Evolutionary conservation across 768 basidiomycete species (phyloP).

Genomic region (Boletus sensibilis): DNA sequence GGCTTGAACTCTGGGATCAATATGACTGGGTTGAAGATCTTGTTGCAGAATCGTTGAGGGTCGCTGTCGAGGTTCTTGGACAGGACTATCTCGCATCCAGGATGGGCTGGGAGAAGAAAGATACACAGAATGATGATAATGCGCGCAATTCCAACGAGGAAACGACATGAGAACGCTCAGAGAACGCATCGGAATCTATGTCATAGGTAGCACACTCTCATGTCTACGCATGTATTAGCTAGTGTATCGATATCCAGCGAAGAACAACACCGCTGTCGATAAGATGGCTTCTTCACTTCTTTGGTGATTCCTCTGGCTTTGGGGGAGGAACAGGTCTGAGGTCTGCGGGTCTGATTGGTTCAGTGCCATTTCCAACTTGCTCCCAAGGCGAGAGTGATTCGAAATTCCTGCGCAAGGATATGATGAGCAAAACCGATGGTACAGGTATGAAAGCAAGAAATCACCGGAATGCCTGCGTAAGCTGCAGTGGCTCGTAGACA

Average conservation of each 20-base stretch:
- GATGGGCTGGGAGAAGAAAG: slow-evolving; percentile 73
- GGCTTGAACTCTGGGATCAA: slow-evolving; percentile 89
- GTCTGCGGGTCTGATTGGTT: slow-evolving; percentile 59
- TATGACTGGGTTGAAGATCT: slow-evolving; percentile 97
- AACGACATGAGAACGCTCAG: slow-evolving; percentile 6
- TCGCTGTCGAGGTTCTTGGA: slow-evolving; percentile 86
- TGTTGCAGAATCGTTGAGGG: slow-evolving; percentile 80
- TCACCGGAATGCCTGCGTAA: slow-evolving; percentile 97
- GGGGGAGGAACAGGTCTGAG: slow-evolving; percentile 77
- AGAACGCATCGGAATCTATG: slow-evolving; percentile 4
- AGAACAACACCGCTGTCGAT: not conserved
- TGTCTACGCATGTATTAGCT: slow-evolving; percentile 11
- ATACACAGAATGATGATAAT: slow-evolving; percentile 6
- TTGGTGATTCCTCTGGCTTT: slow-evolving; percentile 70
- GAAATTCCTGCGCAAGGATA: slow-evolving; percentile 67
- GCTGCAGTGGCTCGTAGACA: slow-evolving; percentile 95
- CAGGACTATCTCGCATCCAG: slow-evolving; percentile 86
- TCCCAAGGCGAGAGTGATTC: slow-evolving; percentile 95
- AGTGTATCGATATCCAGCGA: slow-evolving; percentile 14
- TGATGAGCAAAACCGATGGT: not conserved
- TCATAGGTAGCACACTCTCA: slow-evolving; percentile 4
- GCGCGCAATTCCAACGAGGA: slow-evolving; percentile 6
- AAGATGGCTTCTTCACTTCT: slow-evolving; percentile 54
- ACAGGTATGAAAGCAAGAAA: slow-evolving; percentile 10
- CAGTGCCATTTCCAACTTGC: slow-evolving; percentile 73